Conservation (phyloP, 2,329 filamentous ascomycete genomes). For the Botrytis paeoniae region DNA sequence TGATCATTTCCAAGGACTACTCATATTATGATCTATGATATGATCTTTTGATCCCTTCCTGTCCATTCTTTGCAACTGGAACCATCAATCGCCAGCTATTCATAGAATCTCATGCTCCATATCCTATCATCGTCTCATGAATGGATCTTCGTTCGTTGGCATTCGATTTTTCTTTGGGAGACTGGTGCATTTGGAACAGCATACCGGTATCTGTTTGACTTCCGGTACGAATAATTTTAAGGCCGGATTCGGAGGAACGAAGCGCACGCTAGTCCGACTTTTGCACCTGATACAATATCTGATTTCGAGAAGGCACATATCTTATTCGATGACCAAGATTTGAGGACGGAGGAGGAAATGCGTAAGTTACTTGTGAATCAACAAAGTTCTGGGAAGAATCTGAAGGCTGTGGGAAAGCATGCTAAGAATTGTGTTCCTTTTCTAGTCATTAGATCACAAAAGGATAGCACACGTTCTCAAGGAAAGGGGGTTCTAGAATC, state of each 20-base stretch:
- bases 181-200: neutral
- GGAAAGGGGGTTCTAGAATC: constrained; percentile 1
- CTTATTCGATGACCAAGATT: neutral
- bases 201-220: constrained; percentile 12
- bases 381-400: neutral
- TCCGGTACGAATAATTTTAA: neutral
- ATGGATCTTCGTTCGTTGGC: neutral
- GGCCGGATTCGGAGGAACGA: neutral
- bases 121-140: neutral
- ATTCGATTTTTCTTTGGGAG: neutral
- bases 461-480: neutral
- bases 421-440: neutral
- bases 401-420: neutral
- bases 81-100: neutral
- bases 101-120: neutral
- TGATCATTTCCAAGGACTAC: neutral
- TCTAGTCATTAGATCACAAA: constrained; percentile 8
- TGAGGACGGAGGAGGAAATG: neutral
- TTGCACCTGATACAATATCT: constrained; percentile 8
- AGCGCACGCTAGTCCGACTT: neutral
- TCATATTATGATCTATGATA: neutral
- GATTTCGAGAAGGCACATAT: constrained; percentile 14
- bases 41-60: neutral
- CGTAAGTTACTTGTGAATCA: neutral
- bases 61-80: neutral